phyloP scores from a whole-genome alignment of 306 rosid genomes.

The Quercus bicolor region DNA sequence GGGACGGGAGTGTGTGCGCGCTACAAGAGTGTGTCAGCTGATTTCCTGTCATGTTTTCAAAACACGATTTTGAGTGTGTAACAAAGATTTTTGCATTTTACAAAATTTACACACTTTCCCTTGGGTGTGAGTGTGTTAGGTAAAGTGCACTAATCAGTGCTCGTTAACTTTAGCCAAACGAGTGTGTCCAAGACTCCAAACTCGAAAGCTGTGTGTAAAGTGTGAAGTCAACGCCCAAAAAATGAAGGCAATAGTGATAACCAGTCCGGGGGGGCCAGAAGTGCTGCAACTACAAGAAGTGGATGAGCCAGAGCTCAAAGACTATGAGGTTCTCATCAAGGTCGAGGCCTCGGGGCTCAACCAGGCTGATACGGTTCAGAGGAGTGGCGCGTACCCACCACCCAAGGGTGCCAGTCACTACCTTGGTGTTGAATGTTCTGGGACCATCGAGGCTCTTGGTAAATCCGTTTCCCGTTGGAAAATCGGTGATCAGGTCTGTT shows the following conservation, averaged over 20 bases:
- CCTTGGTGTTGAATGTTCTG: constrained; percentile 88
- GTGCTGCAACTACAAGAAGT: constrained; percentile 66
- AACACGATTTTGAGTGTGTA: too few relatives aligned
- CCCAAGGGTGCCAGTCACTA: constrained; percentile 72
- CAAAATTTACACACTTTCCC: too few relatives aligned
- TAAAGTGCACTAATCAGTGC: too few relatives aligned
- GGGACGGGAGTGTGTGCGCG: too few relatives aligned
- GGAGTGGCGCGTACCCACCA: constrained; percentile 68
- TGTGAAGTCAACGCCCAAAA: background rate
- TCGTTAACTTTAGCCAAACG: too few relatives aligned
- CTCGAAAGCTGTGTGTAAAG: too few relatives aligned
- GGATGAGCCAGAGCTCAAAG: constrained; percentile 53
- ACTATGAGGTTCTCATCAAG: constrained; percentile 68
- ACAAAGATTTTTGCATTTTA: too few relatives aligned
- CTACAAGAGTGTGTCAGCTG: too few relatives aligned
- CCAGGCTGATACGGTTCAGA: constrained; percentile 70
- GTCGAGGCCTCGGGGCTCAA: constrained; percentile 78
- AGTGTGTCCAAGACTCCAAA: too few relatives aligned
- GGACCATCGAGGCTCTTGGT: constrained; percentile 59
- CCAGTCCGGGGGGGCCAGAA: constrained; percentile 66
- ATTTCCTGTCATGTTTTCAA: too few relatives aligned
- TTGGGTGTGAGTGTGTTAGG: too few relatives aligned
- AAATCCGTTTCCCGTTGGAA: constrained; percentile 72
- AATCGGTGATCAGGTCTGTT: constrained; percentile 71
- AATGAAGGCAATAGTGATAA: constrained; percentile 80